Evolutionary conservation across 2,329 filamentous ascomycete genomes (phyloP).

Genomic region (Fusarium coicis): DNA sequence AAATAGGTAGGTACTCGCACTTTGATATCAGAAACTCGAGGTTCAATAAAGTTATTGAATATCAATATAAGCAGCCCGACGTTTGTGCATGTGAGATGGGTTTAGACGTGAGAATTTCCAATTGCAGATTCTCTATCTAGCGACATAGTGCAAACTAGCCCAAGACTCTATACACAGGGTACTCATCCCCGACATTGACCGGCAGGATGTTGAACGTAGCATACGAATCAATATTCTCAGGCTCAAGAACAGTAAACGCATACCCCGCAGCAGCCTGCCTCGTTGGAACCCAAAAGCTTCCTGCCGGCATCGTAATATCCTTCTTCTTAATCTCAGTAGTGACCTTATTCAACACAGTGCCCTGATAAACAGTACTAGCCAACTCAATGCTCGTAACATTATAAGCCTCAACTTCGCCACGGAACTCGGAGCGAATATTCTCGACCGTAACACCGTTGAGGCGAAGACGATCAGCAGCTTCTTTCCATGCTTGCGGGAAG

Average conservation of each 20-base stretch:
- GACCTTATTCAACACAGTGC: conserved; percentile 37
- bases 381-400: conserved; percentile 34
- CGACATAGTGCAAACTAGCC: neutral
- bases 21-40: rapidly evolving
- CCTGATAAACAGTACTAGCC: conserved; percentile 36
- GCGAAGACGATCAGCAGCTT: conserved; percentile 39
- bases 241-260: conserved; percentile 44
- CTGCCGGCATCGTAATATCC: conserved; percentile 38
- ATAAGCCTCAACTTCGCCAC: conserved; percentile 38
- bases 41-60: neutral
- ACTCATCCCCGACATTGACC: conserved; percentile 39
- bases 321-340: conserved; percentile 28
- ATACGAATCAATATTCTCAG: conserved; percentile 43
- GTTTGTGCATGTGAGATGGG: neutral
- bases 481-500: conserved; percentile 41
- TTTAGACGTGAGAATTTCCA: neutral
- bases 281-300: conserved; percentile 43
- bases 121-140: neutral
- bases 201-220: conserved; percentile 42
- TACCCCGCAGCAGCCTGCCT: conserved; percentile 43
- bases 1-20: rapidly evolving
- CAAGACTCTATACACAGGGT: conserved; percentile 44
- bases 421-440: conserved; percentile 31
- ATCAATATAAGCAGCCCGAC: too few species aligned
- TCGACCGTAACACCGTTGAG: conserved; percentile 40